These are phyloP conservation scores for Reticulascus tulasneorum DNA, from an alignment of 2,329 filamentous ascomycete genomes.

Conservation along the genomic window DNA sequence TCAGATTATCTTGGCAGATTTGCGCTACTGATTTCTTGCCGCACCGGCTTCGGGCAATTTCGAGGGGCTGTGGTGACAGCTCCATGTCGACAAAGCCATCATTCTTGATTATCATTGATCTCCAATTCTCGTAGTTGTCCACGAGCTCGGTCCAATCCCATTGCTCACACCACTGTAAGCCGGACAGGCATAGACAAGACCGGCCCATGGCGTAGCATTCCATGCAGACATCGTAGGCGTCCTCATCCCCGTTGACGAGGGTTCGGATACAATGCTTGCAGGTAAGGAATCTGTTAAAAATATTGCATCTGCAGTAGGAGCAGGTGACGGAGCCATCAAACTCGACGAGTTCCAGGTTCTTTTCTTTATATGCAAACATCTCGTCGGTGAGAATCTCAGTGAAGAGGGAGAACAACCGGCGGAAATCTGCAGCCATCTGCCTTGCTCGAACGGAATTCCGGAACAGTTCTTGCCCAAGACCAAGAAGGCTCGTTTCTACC, in stretches of 20 bases:
- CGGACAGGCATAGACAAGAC: slow-evolving; percentile 84
- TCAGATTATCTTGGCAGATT: slow-evolving; percentile 88
- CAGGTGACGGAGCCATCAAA: slow-evolving; percentile 93
- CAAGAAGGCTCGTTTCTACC: slow-evolving; percentile 40
- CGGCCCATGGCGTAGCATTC: slow-evolving; percentile 98
- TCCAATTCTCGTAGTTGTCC: slow-evolving; percentile 78
- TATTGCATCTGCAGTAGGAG: slow-evolving; percentile 91
- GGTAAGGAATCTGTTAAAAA: slow-evolving; percentile 94
- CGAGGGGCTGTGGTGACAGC: slow-evolving; percentile 65
- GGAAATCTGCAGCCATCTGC: slow-evolving; percentile 80
- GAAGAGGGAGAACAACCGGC: slow-evolving; percentile 72
- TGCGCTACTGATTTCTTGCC: slow-evolving; percentile 81
- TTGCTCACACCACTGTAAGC: slow-evolving; percentile 87
- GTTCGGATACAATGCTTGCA: slow-evolving; percentile 77
- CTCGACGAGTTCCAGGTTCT: slow-evolving; percentile 67
- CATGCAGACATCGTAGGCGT: slow-evolving; percentile 96
- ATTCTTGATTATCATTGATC: slow-evolving; percentile 70
- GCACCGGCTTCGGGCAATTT: slow-evolving; percentile 62
- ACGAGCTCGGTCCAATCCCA: slow-evolving; percentile 79
- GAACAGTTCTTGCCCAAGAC: slow-evolving; percentile 43
- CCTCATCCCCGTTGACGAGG: slow-evolving; percentile 63
- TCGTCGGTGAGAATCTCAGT: slow-evolving; percentile 79
- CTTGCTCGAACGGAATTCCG: slow-evolving; percentile 45
- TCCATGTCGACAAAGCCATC: slow-evolving; percentile 64
- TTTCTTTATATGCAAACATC: slow-evolving; percentile 72